These are phyloP conservation scores for Colletotrichum scovillei DNA, from an alignment of 2,329 filamentous ascomycete genomes.

Conservation along the genomic window DNA sequence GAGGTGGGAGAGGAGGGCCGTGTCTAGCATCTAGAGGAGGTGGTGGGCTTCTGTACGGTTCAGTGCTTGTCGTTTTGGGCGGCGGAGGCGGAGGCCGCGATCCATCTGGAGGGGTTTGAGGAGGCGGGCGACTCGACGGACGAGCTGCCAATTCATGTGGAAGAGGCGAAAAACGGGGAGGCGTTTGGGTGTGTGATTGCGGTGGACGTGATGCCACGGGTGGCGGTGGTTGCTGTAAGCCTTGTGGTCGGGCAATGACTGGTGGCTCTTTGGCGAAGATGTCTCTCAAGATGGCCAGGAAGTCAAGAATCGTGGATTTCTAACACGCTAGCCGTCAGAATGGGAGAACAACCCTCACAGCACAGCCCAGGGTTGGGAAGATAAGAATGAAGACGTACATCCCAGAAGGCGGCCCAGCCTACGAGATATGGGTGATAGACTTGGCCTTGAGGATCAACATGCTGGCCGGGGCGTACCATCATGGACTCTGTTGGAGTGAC, in stretches of 20 bases:
- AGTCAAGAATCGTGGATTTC: slow-evolving; percentile 88
- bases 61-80: slow-evolving; percentile 60
- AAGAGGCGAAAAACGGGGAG: slow-evolving; percentile 78
- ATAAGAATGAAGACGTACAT: slow-evolving; percentile 69
- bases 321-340: slow-evolving; percentile 44
- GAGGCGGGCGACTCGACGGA: slow-evolving; percentile 45
- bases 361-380: neutral
- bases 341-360: neutral
- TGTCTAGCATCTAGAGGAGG: slow-evolving; percentile 32
- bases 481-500: slow-evolving; percentile 90
- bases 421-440: slow-evolving; percentile 97
- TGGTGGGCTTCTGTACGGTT: slow-evolving; percentile 44
- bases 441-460: slow-evolving; percentile 92
- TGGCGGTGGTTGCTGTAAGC: slow-evolving; percentile 50
- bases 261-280: slow-evolving; percentile 96
- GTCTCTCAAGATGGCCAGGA: slow-evolving; percentile 83
- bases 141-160: slow-evolving; percentile 70
- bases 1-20: slow-evolving; percentile 44
- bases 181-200: slow-evolving; percentile 52
- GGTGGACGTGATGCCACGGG: slow-evolving; percentile 46
- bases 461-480: slow-evolving; percentile 90
- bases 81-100: slow-evolving; percentile 62
- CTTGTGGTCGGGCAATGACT: slow-evolving; percentile 78
- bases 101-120: slow-evolving; percentile 47
- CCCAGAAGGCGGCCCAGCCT: slow-evolving; percentile 89